These are phyloP conservation scores for Stipa capillata DNA, from an alignment of 176 grass and related monocot genomes.

Conservation along the genomic window DNA sequence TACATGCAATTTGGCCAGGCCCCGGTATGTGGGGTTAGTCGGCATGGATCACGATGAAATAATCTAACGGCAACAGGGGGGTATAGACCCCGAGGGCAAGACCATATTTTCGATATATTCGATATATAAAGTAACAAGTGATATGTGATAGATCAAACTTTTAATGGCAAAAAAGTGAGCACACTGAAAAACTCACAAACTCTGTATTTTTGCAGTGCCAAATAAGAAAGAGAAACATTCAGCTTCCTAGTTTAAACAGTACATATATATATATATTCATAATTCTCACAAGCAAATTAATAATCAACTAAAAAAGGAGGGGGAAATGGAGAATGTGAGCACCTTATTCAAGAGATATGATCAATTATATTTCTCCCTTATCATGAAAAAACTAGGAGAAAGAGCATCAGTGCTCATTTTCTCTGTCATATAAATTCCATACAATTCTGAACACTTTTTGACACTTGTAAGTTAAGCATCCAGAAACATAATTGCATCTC, in stretches of 20 bases:
- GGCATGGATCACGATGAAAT: too few species aligned
- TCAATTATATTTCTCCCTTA: neutral
- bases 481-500: neutral
- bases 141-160: neutral
- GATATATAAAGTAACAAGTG: neutral
- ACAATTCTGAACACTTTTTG: neutral
- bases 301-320: too few species aligned
- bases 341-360: neutral
- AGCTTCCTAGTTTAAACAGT: neutral
- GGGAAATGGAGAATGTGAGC: neutral
- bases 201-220: neutral
- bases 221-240: neutral
- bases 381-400: neutral
- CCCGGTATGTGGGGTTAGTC: too few species aligned
- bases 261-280: too few species aligned
- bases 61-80: too few species aligned
- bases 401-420: neutral
- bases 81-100: too few species aligned
- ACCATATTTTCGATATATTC: too few species aligned
- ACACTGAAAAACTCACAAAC: neutral
- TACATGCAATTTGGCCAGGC: too few species aligned
- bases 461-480: neutral
- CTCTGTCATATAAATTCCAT: neutral
- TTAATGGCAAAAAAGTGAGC: neutral
- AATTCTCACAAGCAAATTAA: neutral